Conservation (phyloP, 345 rosid genomes). For the Viola odorata region DNA sequence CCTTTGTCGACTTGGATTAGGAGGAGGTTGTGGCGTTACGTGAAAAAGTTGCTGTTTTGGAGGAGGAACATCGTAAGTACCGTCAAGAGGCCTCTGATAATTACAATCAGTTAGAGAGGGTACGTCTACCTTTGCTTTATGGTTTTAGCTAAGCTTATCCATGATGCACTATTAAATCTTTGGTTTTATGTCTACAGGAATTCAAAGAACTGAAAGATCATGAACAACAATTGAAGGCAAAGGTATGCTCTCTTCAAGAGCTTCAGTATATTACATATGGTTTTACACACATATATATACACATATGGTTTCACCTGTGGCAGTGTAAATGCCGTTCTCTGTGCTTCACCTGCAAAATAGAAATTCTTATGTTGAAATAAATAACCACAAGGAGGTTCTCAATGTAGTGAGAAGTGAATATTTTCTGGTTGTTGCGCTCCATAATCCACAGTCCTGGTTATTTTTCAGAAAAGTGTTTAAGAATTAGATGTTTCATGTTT, state of each 20-base stretch:
- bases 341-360: too few relatives aligned
- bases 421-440: too few relatives aligned
- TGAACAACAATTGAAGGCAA: conserved; percentile 86
- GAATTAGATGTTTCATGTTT: background rate
- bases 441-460: background rate
- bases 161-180: background rate
- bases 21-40: conserved; percentile 65
- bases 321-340: too few relatives aligned
- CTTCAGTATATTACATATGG: too few relatives aligned
- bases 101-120: conserved; percentile 72
- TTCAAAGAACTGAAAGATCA: conserved; percentile 71
- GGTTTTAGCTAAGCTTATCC: background rate
- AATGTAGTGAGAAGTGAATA: too few relatives aligned
- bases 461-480: background rate
- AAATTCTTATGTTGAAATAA: too few relatives aligned
- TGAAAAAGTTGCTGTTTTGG: conserved; percentile 55
- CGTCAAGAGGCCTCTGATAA: conserved; percentile 62
- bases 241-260: conserved; percentile 37
- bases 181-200: conserved; percentile 48
- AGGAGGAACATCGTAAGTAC: conserved; percentile 77
- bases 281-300: too few relatives aligned
- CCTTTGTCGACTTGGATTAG: conserved; percentile 37
- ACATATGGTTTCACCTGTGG: too few relatives aligned
- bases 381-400: too few relatives aligned
- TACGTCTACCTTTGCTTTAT: conserved; percentile 19